Base-by-base conservation (phyloP, 2,329 filamentous ascomycete species). In the Cryoendolithus antarcticus region DNA sequence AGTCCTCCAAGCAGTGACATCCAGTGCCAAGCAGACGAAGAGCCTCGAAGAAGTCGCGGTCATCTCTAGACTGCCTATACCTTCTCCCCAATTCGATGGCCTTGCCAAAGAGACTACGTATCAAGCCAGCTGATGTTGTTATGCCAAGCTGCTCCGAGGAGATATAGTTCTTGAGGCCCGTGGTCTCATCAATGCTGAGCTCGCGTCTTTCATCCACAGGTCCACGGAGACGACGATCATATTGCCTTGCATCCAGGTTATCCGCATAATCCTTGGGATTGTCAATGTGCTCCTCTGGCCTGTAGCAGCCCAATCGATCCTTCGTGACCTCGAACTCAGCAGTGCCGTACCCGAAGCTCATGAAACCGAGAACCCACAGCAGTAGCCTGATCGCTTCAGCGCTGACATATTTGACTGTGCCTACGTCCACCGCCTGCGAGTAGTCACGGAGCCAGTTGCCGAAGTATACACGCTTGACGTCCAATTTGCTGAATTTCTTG, bases 1-100 rank as follows among this genome's bases (percentile, higher is more conserved):
- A 96, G 58, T 95, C 88, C 65, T 93, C 88, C 15, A 95, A 65
- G 57, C 86, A 94, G 65, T 96, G 89, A 40, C 86, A 74, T 28
- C 81, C 88, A 42, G 86, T 94, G 42, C 89, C 89, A 46, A 95
- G 67, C 11, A 94, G 70, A 39, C 88, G 78, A 35, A 95, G 74
- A 40, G 86, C 82, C 63, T 95, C 89, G 57, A 91, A 79, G 24
- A 93, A 72, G 54, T 94, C 86, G n/a, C 70, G 72, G 56, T 85
- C 77, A 51, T 80, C 74, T 40, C 75, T 67, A 47, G 69, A 75
- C 9, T 71, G 65, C 42, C 69, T 71, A 60, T 89, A 94, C 34
- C 70, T 71, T 43, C 85, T 80, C 32, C 77, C 88, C n/a, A 91
- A 75, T 51, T 89, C 71, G 51, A 94, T 86, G 52, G 75, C 85